These are phyloP conservation scores for Saksenaea vasiformis DNA, from an alignment of 371 early-diverging fungal genomes.

Conservation along the genomic window DNA sequence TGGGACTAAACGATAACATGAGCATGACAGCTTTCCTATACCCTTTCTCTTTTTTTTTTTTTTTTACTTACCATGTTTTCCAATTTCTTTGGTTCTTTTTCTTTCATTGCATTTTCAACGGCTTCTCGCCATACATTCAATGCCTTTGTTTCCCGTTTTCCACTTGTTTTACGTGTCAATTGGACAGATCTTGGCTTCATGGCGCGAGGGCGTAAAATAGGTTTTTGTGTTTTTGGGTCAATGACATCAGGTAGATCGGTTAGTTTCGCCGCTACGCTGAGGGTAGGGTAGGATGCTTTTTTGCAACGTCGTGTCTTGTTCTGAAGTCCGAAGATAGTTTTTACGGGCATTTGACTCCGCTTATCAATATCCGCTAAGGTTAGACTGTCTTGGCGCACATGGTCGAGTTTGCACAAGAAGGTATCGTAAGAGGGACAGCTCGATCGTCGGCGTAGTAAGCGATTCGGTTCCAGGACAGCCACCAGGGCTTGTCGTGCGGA, in stretches of 20 bases:
- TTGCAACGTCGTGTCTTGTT: background rate
- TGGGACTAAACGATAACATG: slow-evolving; percentile 16
- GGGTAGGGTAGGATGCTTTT: background rate
- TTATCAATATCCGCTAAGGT: background rate
- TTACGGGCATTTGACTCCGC: background rate
- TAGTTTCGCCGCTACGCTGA: background rate
- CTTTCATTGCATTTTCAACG: slow-evolving; percentile 11
- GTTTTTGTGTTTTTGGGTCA: slow-evolving; percentile 14
- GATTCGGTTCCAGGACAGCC: slow-evolving; percentile 6
- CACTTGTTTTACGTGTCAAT: slow-evolving; percentile 22
- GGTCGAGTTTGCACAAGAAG: background rate
- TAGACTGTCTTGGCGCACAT: background rate
- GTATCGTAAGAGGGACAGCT: slow-evolving; percentile 12
- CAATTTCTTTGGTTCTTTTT: background rate
- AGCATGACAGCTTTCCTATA: background rate
- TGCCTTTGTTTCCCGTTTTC: slow-evolving; percentile 37
- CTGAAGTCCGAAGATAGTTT: background rate
- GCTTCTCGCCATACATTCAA: slow-evolving; percentile 34
- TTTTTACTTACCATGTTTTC: background rate
- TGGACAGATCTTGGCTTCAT: slow-evolving; percentile 28
- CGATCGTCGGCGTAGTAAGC: slow-evolving; percentile 11
- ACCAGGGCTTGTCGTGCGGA: slow-evolving; percentile 3
- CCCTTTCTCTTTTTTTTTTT: background rate
- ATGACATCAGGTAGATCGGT: slow-evolving; percentile 5
- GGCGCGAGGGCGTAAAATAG: slow-evolving; percentile 17